Evolutionary conservation across 441 rosid genomes (phyloP).

Genomic region (Bruguiera hainesii): DNA sequence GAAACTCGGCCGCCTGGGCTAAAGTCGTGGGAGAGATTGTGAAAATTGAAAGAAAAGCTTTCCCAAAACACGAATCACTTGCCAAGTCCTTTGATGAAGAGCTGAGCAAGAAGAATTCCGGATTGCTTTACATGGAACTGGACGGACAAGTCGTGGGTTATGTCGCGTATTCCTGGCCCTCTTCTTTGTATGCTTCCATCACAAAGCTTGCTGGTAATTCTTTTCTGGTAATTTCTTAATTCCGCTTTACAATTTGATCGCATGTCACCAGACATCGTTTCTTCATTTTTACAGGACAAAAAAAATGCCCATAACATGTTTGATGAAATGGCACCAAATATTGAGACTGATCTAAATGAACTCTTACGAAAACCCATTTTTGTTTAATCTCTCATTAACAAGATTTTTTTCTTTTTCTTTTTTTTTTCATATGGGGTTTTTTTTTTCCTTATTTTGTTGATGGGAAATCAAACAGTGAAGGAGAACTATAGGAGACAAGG

Average conservation of each 20-base stretch:
- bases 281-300: no score
- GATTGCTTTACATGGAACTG: conserved; percentile 44
- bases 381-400: neutral
- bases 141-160: conserved; percentile 58
- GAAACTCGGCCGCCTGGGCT: conserved; percentile 39
- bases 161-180: conserved; percentile 62
- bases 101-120: conserved; percentile 60
- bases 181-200: conserved; percentile 65
- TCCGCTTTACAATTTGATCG: neutral
- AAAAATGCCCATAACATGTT: no score
- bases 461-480: conserved; percentile 43
- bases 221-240: neutral
- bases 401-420: neutral
- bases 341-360: no score
- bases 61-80: conserved; percentile 82
- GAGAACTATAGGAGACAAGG: conserved; percentile 61
- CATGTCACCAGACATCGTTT: no score
- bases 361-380: no score
- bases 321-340: no score
- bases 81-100: conserved; percentile 57
- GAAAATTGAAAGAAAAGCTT: conserved; percentile 63
- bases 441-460: neutral
- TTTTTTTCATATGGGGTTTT: neutral
- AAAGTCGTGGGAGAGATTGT: conserved; percentile 53
- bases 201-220: conserved; percentile 73